Evolutionary conservation across 805 yeast genomes (phyloP).

Genomic region (Ogataea parapolymorpha): DNA sequence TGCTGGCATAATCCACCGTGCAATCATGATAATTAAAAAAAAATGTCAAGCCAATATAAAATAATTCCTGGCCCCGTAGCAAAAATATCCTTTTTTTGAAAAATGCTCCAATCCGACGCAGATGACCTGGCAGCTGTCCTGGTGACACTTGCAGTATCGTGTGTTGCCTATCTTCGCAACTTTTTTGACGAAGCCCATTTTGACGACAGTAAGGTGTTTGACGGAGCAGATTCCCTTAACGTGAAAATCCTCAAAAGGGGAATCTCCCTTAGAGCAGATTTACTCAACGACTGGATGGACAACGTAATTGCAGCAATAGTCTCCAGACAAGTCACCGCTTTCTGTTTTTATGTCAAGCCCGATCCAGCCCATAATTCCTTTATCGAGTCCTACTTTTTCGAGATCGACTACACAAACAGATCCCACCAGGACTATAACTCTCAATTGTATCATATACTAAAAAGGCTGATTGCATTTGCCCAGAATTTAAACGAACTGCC

Average conservation of each 20-base stretch:
- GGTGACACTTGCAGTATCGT: conserved; percentile 18
- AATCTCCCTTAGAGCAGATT: conserved; percentile 43
- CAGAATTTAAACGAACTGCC: conserved; percentile 55
- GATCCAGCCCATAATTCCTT: conserved; percentile 37
- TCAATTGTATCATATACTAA: conserved; percentile 44
- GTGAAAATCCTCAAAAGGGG: conserved; percentile 50
- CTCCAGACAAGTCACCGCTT: conserved; percentile 42
- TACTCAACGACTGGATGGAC: conserved; percentile 53
- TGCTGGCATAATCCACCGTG: conserved; percentile 6
- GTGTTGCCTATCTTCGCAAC: conserved; percentile 54
- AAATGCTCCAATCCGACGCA: not conserved
- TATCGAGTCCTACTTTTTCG: conserved; percentile 50
- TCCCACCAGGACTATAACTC: conserved; percentile 17
- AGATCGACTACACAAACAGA: not conserved
- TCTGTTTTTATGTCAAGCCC: conserved; percentile 42
- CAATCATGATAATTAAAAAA: conserved; percentile 1
- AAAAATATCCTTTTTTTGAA: not conserved
- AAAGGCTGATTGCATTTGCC: conserved; percentile 48
- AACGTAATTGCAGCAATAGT: conserved; percentile 15
- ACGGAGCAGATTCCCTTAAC: conserved; percentile 38
- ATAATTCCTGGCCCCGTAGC: too few species aligned
- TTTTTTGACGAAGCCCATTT: conserved; percentile 55
- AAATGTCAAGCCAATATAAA: not conserved
- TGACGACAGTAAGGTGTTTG: conserved; percentile 44
- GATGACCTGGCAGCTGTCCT: not conserved